Evolutionary conservation across 495 filamentous ascomycete species (phyloP), one percentile per base, ranked within the genome.

Genomic region (Ramalina intermedia): DNA sequence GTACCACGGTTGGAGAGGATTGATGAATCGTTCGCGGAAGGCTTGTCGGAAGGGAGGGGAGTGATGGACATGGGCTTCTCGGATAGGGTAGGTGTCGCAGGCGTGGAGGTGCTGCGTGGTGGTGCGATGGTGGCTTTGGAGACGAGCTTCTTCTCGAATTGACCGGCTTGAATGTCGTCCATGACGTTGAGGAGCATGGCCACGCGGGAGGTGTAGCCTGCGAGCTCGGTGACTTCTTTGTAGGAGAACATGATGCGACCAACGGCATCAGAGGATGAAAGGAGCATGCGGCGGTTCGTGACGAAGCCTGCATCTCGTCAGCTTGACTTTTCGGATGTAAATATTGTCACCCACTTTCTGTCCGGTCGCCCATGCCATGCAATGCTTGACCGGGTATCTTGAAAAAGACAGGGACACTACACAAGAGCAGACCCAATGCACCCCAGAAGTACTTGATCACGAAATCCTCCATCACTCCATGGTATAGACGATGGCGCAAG

Each of bases 361-460:
- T 94, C 18, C 87, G 73, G 60, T 96, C 91, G 11, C 86, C 87
- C 78, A 88, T 85, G 46, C 75, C 90, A 54, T 78, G 72, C 3
- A 73, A 66, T n/a, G 69, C 64, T 43, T 78, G 75, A 23, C 85
- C 85, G 8, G 91, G 90, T 3, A 96, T 71, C 66, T 85, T 87
- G 71, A 96, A 85, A 63, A 98, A 98, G 1, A 96, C 90, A 1
- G 91, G 91, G 3, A 95, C 78, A 59, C 87, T 90, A 69, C 93
- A 96, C n/a, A 98, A 80, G 53, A 93, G 65, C 56, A 96, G 73
- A 6, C 91, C 91, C 41, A 98, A 56, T 4, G 91, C 91, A 46
- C 93, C 93, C 91, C 91, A 98, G 69, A 95, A 91, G 59, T 98
- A 98, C 66, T 98, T 98, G 58, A 96, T 90, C 13, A 96, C 85